phyloP scores from a whole-genome alignment of 305 asterid species.

The Petunia hybrid region DNA sequence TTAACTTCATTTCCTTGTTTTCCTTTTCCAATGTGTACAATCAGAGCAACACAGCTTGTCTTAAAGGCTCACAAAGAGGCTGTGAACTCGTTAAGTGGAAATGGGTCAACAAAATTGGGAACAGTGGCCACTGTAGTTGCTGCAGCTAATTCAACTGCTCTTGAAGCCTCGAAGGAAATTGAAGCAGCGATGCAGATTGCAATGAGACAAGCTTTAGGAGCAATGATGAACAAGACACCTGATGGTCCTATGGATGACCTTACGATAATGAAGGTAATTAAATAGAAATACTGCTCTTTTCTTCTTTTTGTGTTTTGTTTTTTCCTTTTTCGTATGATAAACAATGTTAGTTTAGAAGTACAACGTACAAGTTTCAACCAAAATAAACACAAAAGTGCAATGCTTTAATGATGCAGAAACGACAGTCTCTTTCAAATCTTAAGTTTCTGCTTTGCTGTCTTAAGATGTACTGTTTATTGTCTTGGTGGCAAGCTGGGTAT shows the following conservation, averaged over 20 bases:
- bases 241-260: conserved; percentile 96
- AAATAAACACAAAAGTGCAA: background rate
- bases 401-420: background rate
- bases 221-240: conserved; percentile 71
- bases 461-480: background rate
- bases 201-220: conserved; percentile 92
- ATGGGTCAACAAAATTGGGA: conserved; percentile 88
- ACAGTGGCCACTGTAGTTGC: conserved; percentile 98
- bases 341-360: conserved; percentile 21
- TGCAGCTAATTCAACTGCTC: conserved; percentile 97
- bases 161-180: conserved; percentile 95
- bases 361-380: background rate
- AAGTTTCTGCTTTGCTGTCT: conserved; percentile 14
- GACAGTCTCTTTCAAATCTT: conserved; percentile 20
- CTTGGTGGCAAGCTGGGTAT: conserved; percentile 21
- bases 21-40: conserved; percentile 38
- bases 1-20: conserved; percentile 26
- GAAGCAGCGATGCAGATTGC: conserved; percentile 97
- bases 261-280: conserved; percentile 87
- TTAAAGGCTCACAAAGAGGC: conserved; percentile 98
- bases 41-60: conserved; percentile 94
- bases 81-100: conserved; percentile 95
- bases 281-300: conserved; percentile 25
- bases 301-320: too few relatives aligned
- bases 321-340: conserved; percentile 1